These are phyloP conservation scores for Boletus tylopilopsis DNA, from an alignment of 768 basidiomycete genomes.

Conservation along the genomic window DNA sequence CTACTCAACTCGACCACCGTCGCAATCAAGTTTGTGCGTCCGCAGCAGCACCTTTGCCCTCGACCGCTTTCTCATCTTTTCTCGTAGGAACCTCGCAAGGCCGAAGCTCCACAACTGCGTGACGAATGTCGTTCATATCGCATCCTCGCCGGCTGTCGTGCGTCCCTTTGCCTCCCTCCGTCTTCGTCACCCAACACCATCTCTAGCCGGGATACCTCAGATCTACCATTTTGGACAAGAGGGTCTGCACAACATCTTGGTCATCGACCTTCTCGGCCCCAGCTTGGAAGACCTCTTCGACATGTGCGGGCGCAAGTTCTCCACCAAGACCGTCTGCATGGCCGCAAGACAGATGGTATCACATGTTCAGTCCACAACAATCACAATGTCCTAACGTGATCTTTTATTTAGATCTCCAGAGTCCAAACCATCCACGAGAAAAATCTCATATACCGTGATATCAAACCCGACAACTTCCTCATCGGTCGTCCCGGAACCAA, in stretches of 20 bases:
- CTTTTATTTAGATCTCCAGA: constrained; percentile 72
- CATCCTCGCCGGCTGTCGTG: constrained; percentile 85
- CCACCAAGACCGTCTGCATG: constrained; percentile 98
- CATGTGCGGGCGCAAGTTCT: constrained; percentile 98
- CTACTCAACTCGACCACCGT: constrained; percentile 97
- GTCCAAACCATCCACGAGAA: constrained; percentile 99
- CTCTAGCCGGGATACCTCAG: constrained; percentile 90
- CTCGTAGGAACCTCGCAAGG: constrained; percentile 78
- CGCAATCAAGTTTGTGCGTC: constrained; percentile 98
- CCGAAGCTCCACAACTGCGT: constrained; percentile 95
- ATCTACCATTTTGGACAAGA: constrained; percentile 99
- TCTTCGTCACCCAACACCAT: constrained; percentile 15
- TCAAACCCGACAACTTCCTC: constrained; percentile 99
- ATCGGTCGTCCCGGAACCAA: constrained; percentile 94
- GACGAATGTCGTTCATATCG: constrained; percentile 99
- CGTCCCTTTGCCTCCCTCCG: constrained; percentile 34
- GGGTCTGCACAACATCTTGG: constrained; percentile 96
- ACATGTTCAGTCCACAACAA: constrained; percentile 25
- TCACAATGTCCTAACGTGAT: constrained; percentile 2
- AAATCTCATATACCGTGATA: constrained; percentile 98
- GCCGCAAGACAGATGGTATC: constrained; percentile 90
- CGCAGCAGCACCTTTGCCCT: not conserved
- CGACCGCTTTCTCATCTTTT: constrained; percentile 10
- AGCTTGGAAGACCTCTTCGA: constrained; percentile 98
- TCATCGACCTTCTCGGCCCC: constrained; percentile 96